Evolutionary conservation across 331 rosid genomes (phyloP), one percentile per base, ranked within the genome.

Genomic region (Pyrus hybrid): DNA sequence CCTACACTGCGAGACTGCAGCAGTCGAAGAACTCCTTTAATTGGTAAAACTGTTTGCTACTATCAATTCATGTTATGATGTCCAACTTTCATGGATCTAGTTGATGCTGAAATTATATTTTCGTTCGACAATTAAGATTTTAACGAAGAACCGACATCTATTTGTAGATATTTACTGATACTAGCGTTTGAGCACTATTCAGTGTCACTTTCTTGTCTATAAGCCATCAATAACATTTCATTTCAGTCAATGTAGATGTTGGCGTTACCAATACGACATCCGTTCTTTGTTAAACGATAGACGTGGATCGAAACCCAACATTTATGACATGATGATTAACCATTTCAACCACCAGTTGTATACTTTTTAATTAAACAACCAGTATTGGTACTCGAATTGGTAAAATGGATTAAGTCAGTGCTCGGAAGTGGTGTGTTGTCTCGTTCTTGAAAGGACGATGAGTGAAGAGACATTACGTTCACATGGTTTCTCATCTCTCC

Each of bases 1-100:
- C 88, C 3, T 85, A 91, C 81, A 91, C 41, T 29, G 70, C 86
- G 2, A 89, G 89, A 85, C 77, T 93, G 85, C 96, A 88, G 83
- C 91, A 80, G 65, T 85, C 92, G 1, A 88, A 86, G 83, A 90
- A 80, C 81, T 78, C 88, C 74, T 72, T 90, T 23, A 87, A 79
- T 76, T 89, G 89, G 96, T 91, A 88, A 73, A 70, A 79, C 69
- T 45, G 64, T 53, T 63, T 13, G 70, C 49, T 47, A 12, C 30
- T 13, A 37, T 61, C 43, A 41, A 13, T 25, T 61, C 58, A 26
- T 61, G 28, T 60, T 72, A 11, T 72, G 18, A 60, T 58, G 26
- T 58, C 76, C 56, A 13, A 33, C 18, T 33, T 35, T 33, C 17
- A 7, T n/a, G 17, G 18, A 7, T 56, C 32, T 8, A 20, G 45